phyloP scores from a whole-genome alignment of 768 basidiomycete genomes.

The Coprinopsis strossmayeri region DNA sequence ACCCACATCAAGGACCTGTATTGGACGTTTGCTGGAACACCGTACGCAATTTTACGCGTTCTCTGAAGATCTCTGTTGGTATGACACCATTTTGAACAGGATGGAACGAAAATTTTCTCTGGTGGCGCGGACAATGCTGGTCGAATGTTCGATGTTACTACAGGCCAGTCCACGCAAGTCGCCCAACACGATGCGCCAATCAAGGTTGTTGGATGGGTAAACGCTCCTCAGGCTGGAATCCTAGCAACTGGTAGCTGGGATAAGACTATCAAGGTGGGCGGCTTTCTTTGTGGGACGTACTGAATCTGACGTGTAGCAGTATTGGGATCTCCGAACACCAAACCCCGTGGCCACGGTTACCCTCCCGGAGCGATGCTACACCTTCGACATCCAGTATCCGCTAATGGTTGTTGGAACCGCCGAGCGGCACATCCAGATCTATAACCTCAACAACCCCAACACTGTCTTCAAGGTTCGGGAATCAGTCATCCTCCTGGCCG shows the following conservation, averaged over 20 bases:
- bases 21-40: conserved; percentile 89
- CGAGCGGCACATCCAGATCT: conserved; percentile 86
- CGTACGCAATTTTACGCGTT: conserved; percentile 34
- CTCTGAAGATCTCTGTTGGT: conserved; percentile 6
- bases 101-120: conserved; percentile 86
- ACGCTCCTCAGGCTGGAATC: conserved; percentile 67
- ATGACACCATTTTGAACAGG: conserved; percentile 36
- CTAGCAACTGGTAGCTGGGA: conserved; percentile 97
- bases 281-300: neutral
- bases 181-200: conserved; percentile 90
- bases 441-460: conserved; percentile 78
- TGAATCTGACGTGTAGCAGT: conserved; percentile 39
- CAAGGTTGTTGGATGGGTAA: conserved; percentile 76
- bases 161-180: conserved; percentile 75
- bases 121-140: conserved; percentile 94
- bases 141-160: conserved; percentile 86
- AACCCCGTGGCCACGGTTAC: conserved; percentile 71
- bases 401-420: conserved; percentile 91
- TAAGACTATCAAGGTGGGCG: conserved; percentile 83
- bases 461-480: conserved; percentile 63
- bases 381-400: conserved; percentile 74
- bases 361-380: conserved; percentile 89
- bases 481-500: conserved; percentile 2
- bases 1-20: conserved; percentile 85
- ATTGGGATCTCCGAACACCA: conserved; percentile 85